These are phyloP conservation scores for Protomyces arabidopsidicola DNA, from an alignment of 1,139 yeast genomes.

Conservation along the genomic window DNA sequence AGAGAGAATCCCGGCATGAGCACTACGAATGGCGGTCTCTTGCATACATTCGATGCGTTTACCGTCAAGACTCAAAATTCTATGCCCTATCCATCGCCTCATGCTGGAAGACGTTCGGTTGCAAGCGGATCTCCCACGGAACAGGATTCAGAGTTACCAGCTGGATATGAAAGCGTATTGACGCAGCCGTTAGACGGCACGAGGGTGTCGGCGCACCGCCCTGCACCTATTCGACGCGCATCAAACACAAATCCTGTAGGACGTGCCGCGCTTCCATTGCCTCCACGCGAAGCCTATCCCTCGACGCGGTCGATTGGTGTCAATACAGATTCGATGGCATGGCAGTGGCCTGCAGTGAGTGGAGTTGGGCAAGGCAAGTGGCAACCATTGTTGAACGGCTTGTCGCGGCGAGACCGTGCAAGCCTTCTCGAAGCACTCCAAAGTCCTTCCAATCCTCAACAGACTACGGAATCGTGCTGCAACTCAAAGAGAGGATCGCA, in stretches of 20 bases:
- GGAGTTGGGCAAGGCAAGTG: not conserved
- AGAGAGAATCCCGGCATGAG: not conserved
- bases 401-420: not conserved
- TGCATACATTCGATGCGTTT: not conserved
- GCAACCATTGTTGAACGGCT: not conserved
- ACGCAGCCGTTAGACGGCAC: not conserved
- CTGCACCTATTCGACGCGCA: not conserved
- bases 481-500: not conserved
- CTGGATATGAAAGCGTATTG: not conserved
- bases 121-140: not conserved
- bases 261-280: not conserved
- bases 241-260: too few relatives aligned
- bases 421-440: not conserved
- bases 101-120: not conserved
- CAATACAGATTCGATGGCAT: constrained; percentile 2
- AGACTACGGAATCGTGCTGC: not conserved
- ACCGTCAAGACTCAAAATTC: constrained; percentile 7
- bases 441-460: not conserved
- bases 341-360: not conserved
- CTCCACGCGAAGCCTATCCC: not conserved
- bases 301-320: constrained; percentile 18
- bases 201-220: not conserved
- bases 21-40: not conserved
- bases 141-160: not conserved
- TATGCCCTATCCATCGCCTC: constrained; percentile 3